These are phyloP conservation scores for Phytophthora kernoviae DNA, from an alignment of 352 stramenopile genomes.

Conservation along the genomic window DNA sequence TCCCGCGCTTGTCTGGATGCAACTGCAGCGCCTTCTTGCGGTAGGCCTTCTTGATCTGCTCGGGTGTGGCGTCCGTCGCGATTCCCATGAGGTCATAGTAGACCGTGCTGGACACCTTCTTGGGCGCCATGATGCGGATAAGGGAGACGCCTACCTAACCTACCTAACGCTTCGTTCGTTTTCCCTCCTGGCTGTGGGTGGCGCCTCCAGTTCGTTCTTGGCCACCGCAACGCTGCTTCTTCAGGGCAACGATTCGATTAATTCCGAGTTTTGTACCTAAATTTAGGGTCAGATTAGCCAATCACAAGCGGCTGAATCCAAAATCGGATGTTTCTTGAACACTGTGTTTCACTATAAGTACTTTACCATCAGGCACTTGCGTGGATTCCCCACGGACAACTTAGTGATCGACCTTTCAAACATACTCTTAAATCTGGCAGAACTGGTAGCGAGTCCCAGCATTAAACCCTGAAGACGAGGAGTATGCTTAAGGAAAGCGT, in stretches of 20 bases:
- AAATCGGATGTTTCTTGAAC: too few species aligned
- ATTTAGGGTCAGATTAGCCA: too few species aligned
- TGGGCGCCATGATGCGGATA: slow-evolving; percentile 31
- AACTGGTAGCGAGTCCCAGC: too few species aligned
- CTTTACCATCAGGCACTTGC: too few species aligned
- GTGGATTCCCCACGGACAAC: too few species aligned
- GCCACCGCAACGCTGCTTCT: not conserved
- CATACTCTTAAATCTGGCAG: too few species aligned
- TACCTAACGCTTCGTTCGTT: not conserved
- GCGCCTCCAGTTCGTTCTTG: slow-evolving; percentile 5
- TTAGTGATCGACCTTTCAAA: too few species aligned
- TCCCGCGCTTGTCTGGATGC: slow-evolving; percentile 90
- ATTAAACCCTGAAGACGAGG: too few species aligned
- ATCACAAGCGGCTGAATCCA: too few species aligned
- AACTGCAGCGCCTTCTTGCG: slow-evolving; percentile 90
- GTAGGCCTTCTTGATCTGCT: slow-evolving; percentile 94
- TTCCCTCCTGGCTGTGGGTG: too few species aligned
- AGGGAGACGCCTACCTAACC: not conserved
- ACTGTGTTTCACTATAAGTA: too few species aligned
- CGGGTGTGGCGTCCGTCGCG: slow-evolving; percentile 65
- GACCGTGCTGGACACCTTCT: slow-evolving; percentile 72
- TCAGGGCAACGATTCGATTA: not conserved
- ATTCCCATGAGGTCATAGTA: slow-evolving; percentile 90
- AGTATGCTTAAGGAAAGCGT: too few species aligned
- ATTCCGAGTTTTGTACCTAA: not conserved